Evolutionary conservation across 495 filamentous ascomycete genomes (phyloP), one percentile per base, ranked within the genome.

Genomic region (Neurospora sp.): DNA sequence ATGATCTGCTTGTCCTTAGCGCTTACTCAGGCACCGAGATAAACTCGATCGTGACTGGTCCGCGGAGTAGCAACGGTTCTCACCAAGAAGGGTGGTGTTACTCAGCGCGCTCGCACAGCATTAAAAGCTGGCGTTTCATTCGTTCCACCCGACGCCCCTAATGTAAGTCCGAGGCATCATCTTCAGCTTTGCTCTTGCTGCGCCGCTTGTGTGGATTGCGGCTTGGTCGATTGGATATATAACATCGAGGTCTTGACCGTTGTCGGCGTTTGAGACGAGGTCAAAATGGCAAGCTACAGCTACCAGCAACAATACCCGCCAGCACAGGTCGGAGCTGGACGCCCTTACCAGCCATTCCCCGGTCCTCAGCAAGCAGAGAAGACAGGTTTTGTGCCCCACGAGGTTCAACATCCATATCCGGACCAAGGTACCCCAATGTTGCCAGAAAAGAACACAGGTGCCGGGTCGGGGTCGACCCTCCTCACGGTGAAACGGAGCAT

Each of bases 401-500:
- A 61, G 53, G 27, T 35, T 35, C 53, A 61, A 8, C 53, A 61
- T 61, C 27, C 14, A 18, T 16, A 61, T 61, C 27, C 53, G 27
- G 53, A 61, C 27, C 53, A 61, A 35, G 14, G 0, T 8, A 35
- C 53, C 7, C 53, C 53, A 35, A 65, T 65, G 53, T 18, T 65
- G 27, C 53, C 27, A 65, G 53, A 65, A 35, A 35, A 65, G 22
- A 65, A 35, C 53, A 65, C 27, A 65, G 53, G 53, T 27, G 53
- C 27, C 53, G 53, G 53, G 53, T 18, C 53, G 53, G 31, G 38
- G 38, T n/a, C 65, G 2, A 70, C 68, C 38, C 5, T 70, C 31
- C 65, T 77, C 61, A 59, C 40, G 68, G 68, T 78, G 65, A 78
- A 74, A 31, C 76, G 77, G 10, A 70, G 77, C 47, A 37, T 78